These are phyloP conservation scores for Cryphonectria nitschkei DNA, from an alignment of 2,329 filamentous ascomycete species.

Conservation along the genomic window DNA sequence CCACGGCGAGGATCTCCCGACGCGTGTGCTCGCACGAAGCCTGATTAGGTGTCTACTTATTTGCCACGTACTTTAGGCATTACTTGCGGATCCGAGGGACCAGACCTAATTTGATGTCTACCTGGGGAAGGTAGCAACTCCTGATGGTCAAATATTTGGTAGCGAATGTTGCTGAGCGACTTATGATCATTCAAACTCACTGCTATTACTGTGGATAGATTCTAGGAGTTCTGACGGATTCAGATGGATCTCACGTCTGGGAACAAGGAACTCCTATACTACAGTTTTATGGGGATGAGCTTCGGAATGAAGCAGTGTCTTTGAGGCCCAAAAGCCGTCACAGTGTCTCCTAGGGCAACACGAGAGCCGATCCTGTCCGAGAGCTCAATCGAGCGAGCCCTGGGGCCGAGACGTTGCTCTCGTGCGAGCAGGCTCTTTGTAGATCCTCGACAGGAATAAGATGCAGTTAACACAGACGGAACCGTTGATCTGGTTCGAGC, in stretches of 20 bases:
- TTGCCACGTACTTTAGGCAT: neutral
- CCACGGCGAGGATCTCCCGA: neutral
- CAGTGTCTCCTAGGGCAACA: neutral
- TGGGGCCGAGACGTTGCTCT: neutral
- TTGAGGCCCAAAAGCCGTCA: neutral
- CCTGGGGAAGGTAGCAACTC: neutral
- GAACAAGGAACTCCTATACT: no score
- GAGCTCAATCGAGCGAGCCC: neutral
- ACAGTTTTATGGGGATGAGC: no score
- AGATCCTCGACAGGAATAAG: neutral
- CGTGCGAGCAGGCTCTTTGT: neutral
- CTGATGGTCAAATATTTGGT: neutral
- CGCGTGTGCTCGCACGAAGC: neutral
- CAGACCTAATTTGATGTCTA: neutral
- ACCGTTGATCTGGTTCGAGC: neutral
- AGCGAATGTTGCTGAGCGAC: neutral
- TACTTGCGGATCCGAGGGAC: neutral
- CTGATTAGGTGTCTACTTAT: neutral
- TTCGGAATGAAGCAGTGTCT: neutral
- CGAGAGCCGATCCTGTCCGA: neutral
- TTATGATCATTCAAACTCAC: neutral
- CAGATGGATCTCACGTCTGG: neutral
- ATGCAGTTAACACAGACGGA: neutral
- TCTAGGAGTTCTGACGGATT: neutral
- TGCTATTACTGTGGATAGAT: neutral